Conservation (phyloP, 164 flowering plant genomes). For the Litsea cubeba region DNA sequence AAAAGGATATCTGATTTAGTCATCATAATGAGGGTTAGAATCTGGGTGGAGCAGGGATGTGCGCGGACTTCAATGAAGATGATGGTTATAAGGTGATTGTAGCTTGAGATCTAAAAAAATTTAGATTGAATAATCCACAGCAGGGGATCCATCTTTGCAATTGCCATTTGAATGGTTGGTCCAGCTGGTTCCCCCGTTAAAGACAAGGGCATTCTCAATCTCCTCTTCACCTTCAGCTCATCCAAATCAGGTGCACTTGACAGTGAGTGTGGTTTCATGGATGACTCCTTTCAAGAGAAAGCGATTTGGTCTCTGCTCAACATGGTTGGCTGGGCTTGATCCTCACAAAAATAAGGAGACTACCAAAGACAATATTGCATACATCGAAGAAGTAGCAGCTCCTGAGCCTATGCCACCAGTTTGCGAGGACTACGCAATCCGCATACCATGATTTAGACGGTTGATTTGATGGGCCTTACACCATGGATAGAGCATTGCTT, state of each 20-base stretch:
- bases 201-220: conserved; percentile 84
- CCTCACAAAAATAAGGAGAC: conserved; percentile 49
- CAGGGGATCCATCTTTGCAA: conserved; percentile 79
- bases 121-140: too few species aligned
- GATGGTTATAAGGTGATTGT: too few species aligned
- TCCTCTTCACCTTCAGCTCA: conserved; percentile 83
- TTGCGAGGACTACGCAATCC: conserved; percentile 11
- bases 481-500: too few species aligned
- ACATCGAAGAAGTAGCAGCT: background rate
- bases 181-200: conserved; percentile 85
- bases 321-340: conserved; percentile 80
- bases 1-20: too few species aligned
- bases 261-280: conserved; percentile 82
- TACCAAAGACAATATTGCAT: background rate
- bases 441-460: conserved; percentile 6
- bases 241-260: conserved; percentile 80
- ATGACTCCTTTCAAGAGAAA: conserved; percentile 82
- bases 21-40: too few species aligned
- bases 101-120: too few species aligned
- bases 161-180: conserved; percentile 98
- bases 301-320: conserved; percentile 71
- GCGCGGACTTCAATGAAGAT: too few species aligned
- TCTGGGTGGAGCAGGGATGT: too few species aligned
- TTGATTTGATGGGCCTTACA: too few species aligned
- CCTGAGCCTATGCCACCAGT: too few species aligned